Conservation (phyloP, 441 rosid genomes). For the Gossypium laxum region DNA sequence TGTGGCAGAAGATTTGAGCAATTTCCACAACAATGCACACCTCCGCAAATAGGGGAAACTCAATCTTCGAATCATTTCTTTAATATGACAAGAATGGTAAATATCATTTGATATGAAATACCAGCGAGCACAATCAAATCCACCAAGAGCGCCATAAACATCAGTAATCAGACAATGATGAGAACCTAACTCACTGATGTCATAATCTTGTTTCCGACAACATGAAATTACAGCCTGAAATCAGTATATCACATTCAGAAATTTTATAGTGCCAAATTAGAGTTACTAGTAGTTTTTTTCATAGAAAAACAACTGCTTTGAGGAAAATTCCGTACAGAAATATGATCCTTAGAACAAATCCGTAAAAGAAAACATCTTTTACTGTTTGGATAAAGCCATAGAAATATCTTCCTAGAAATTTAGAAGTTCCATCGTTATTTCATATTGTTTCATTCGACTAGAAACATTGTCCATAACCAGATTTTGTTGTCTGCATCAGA, state of each 20-base stretch:
- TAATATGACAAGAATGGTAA: conserved; percentile 40
- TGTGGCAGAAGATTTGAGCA: conserved; percentile 47
- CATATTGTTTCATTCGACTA: neutral
- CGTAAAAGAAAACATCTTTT: neutral
- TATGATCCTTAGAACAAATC: neutral
- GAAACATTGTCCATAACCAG: neutral
- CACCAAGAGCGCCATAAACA: conserved; percentile 44
- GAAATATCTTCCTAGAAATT: neutral
- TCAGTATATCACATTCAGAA: conserved; percentile 24
- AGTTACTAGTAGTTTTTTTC: neutral
- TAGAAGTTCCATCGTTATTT: neutral
- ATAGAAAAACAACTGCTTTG: neutral
- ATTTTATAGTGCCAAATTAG: neutral
- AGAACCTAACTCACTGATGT: conserved; percentile 25
- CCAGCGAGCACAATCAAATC: conserved; percentile 36
- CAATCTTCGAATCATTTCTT: conserved; percentile 46
- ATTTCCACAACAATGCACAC: conserved; percentile 85
- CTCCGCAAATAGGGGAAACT: conserved; percentile 84
- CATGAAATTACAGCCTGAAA: conserved; percentile 66
- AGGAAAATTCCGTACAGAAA: neutral
- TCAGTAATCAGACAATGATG: conserved; percentile 47
- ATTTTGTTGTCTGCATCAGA: neutral
- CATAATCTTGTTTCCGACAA: conserved; percentile 29
- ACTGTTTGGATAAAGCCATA: neutral
- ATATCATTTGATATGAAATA: conserved; percentile 46